Conservation (phyloP, 305 asterid species). For the Fraxinus paxiana region DNA sequence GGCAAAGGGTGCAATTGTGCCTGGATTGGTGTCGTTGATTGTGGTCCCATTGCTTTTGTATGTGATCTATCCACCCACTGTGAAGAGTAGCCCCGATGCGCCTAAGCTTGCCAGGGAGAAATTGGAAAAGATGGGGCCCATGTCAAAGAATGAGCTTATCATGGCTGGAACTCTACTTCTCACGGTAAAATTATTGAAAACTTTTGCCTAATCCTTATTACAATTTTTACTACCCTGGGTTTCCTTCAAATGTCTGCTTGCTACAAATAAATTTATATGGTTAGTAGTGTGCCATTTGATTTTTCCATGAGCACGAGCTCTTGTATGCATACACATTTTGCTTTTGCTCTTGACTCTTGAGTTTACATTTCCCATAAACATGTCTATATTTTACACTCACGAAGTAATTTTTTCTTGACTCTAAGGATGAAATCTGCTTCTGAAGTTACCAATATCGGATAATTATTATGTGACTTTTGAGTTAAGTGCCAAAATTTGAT, state of each 20-base stretch:
- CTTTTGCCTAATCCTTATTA: background rate
- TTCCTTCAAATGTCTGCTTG: background rate
- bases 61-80: conserved; percentile 53
- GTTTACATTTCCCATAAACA: background rate
- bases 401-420: background rate
- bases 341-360: background rate
- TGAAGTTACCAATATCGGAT: background rate
- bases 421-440: background rate
- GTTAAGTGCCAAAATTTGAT: background rate
- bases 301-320: background rate
- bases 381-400: background rate
- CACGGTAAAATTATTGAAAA: conserved; percentile 39
- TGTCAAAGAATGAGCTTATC: conserved; percentile 76
- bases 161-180: conserved; percentile 80
- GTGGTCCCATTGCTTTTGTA: conserved; percentile 70
- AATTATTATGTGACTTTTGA: background rate
- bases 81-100: conserved; percentile 86
- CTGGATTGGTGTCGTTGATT: conserved; percentile 69
- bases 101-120: conserved; percentile 76
- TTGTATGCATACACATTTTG: background rate
- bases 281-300: background rate
- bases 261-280: background rate
- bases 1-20: conserved; percentile 95
- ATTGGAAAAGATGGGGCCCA: conserved; percentile 76
- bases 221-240: background rate